Base-by-base conservation (phyloP, 2,329 filamentous ascomycete genomes). In the Eurotiales sp. region DNA sequence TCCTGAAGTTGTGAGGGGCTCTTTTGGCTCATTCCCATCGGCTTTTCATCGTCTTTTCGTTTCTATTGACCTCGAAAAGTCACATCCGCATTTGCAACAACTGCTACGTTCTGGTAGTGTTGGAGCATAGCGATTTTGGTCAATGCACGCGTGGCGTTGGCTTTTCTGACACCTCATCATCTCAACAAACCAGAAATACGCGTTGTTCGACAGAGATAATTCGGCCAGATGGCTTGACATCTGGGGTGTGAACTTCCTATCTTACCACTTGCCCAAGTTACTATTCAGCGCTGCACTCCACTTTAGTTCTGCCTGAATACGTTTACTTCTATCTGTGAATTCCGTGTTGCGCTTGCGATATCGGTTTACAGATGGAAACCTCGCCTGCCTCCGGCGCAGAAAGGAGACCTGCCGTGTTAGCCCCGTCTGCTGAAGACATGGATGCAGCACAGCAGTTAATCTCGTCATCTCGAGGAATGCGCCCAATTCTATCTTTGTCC, bases 381-480 rank as follows among this genome's bases (percentile, higher is more conserved):
- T 57, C 63, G 59, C 61, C 61, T 56, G 65, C 67, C 55, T 56
- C 66, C 59, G 59, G 39, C 63, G 61, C 17, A 58, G 63, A 51
- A 64, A 59, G 57, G 55, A 68, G 47, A 59, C 66, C 60, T 69
- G 69, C 53, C n/a, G 10, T 40, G 22, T 27, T 39, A n/a, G n/a
- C 34, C 10, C 72, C 72, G 3, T 75, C 72, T 4, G 72, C 72
- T 22, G 72, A 75, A 60, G 72, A 76, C 56, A 58, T 75, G 39
- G 73, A 75, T 57, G 72, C 73, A 53, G 73, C 73, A 50, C 73
- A 73, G 59, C 73, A 76, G 62, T 60, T 75, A 53, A 70, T 75
- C 42, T 74, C 73, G 4, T 76, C 73, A 5, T 71, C 73, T 22
- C 70, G 72, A 53, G 72, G 69, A 36, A 72, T 67, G 54, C 69